Base-by-base conservation (phyloP, 441 rosid genomes). In the Jatropha multifida region DNA sequence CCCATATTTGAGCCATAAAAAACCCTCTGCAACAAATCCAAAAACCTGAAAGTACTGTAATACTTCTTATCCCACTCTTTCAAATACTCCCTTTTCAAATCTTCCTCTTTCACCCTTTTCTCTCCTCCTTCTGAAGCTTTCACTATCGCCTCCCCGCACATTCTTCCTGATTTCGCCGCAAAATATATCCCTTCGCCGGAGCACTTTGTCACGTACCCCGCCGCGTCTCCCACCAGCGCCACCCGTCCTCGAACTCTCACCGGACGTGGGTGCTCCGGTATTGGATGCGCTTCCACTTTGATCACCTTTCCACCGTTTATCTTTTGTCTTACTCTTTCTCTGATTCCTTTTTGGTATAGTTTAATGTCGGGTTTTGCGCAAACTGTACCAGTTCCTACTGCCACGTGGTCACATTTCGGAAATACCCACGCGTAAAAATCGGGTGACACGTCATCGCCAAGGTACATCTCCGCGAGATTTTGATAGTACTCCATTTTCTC, bases 361-460 rank as follows among this genome's bases (percentile, higher is more conserved):
- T 85, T 90, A 11, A 90, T 87, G 15, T 78, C 69, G 20, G 54
- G 82, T 76, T 82, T 88, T 46, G 80, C 71, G 48, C 82, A 20
- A 32, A 81, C 84, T 1, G 92, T 90, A 0, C 89, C 94, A 0
- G 90, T 90, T 1, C 90, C 94, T 15, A 90, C 92, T 0, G 92
- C 94, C 75, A 90, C 92, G 81, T 90, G 94, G 81, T 90, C 90
- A 72, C 90, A 90, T 76, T 90, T 90, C 0, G 90, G 90, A 48
- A 90, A 90, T 0, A 88, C 94, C 94, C 90, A 88, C 7, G 82
- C 89, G 82, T 90, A 90, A 60, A 88, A 88, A 32, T 88, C 90
- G 49, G 94, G 94, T 15, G 94, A 90, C 69, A 90, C 92, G 84
- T 90, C 92, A 9, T 87, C 52, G 0, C 94, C 92, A 1, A 88